Evolutionary conservation across 352 stramenopile species (phyloP), one percentile per base, ranked within the genome.

Genomic region (Phytophthora brassicae): DNA sequence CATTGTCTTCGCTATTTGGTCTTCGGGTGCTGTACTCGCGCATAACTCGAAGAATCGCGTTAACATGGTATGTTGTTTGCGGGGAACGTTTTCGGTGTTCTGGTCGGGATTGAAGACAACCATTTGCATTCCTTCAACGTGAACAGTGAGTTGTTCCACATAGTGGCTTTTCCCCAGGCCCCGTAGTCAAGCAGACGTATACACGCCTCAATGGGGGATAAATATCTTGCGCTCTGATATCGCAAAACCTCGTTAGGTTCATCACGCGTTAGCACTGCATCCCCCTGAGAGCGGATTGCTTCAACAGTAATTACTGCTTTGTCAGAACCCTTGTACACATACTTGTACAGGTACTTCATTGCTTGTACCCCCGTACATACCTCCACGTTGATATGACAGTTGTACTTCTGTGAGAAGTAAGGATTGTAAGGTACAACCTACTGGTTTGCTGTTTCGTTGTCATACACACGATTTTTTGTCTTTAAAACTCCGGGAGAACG

Each of bases 391-490:
- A 49, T 35, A 7, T 49, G 42, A 22, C 42, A 49, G 22, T 49
- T 49, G 42, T 49, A 49, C 42, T 49, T 49, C 23, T 49, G 42
- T 11, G 42, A 49, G 31, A 91, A 53, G 36, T 73, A 16, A 35
- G 12, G 17, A 35, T 19, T 9, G 42, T 20, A 35, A 6, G 42
- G 12, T 19, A 49, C 42, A 2, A 49, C 42, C 42, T 23, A 35
- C 16, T 49, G 42, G 12, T 51, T n/a, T 33, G n/a, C 8, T 12
- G 20, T 52, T 24, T 36, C 51, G 22, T 69, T 60, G 17, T 68
- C 64, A 7, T 33, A 60, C 23, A 48, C 20, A 39, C 54, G 68
- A 2, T n/a, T 8, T 13, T 41, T 29, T 6, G n/a, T 14, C 2
- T 2, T 7, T 9, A 60, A 33, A 17, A 39, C n/a, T 7, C 52